Evolutionary conservation across 305 asterid genomes (phyloP), one percentile per base, ranked within the genome.

Genomic region (Euphrasia arctica): DNA sequence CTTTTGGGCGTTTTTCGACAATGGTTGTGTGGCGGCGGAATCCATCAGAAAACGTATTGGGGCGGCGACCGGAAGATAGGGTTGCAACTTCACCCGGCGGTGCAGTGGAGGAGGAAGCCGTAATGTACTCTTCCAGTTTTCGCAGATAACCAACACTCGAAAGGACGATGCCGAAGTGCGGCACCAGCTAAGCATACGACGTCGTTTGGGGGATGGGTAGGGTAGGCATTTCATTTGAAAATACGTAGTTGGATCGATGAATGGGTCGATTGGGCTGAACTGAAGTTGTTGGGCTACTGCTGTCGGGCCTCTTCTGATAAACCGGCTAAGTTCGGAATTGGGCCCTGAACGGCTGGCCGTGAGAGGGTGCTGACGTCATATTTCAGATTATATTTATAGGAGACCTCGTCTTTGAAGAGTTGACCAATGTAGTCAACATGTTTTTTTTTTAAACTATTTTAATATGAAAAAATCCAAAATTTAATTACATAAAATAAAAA

Each of bases 1-100:
- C 78, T 88, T 92, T 73, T 79, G 88, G 3, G 96, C 97, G 65
- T 74, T 90, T 76, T 90, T 92, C 28, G 94, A 92, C 62, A 90
- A 69, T 31, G 86, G 54, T 39, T 70, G 71, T 25, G 27, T 1
- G 62, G 25, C 28, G 18, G 62, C 42, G 27, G 22, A 18, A 18
- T 18, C 22, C 22, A 18, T 18, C 22, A 18, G 22, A 18, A 18
- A 18, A 18, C 22, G 22, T 18, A 18, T 18, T 18, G 22, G 22
- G 74, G 76, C 63, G 73, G 67, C 63, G 47, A 10, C 22, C 63
- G 73, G 74, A 48, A 39, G 63, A 64, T 70, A 62, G 73, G 42
- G 63, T 4, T 64, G 41, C 66, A 11, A 39, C 9, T 22, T 18
- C 27, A 25, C 27, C 27, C 27, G 27, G 36, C 36, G 36, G 36